Evolutionary conservation across 441 rosid species (phyloP).

Genomic region (Croton setiger): DNA sequence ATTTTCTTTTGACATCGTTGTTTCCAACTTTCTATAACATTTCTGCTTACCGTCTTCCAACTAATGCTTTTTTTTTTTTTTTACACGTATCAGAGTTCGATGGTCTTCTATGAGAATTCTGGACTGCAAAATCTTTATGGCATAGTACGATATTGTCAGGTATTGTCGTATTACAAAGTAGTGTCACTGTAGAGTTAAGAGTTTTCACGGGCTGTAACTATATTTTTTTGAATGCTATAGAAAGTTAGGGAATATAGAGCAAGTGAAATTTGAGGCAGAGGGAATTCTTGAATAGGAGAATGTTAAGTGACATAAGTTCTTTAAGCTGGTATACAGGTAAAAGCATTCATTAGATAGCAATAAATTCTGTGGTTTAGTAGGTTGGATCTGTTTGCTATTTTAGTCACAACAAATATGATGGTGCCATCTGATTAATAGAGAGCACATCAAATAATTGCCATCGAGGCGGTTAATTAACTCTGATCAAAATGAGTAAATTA

Average conservation of each 20-base stretch:
- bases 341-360: not conserved
- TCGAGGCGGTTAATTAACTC: too few species aligned
- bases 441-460: not conserved
- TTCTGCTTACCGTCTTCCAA: conserved; percentile 1
- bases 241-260: not conserved
- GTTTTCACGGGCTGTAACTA: not conserved
- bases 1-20: not conserved
- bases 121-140: conserved; percentile 94
- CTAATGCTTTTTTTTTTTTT: conserved; percentile 10
- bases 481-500: not conserved
- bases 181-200: not conserved
- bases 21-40: not conserved
- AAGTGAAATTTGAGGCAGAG: not conserved
- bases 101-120: conserved; percentile 95
- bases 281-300: not conserved
- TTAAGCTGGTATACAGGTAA: not conserved
- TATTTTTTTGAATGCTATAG: not conserved
- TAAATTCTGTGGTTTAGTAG: not conserved
- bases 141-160: conserved; percentile 93
- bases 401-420: not conserved
- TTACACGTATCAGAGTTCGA: conserved; percentile 63
- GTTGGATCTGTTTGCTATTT: not conserved
- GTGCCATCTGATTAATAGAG: not conserved
- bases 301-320: not conserved
- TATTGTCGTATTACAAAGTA: conserved; percentile 26